These are phyloP conservation scores for Colletotrichum cuscutae DNA, from an alignment of 2,329 filamentous ascomycete species.

Conservation along the genomic window DNA sequence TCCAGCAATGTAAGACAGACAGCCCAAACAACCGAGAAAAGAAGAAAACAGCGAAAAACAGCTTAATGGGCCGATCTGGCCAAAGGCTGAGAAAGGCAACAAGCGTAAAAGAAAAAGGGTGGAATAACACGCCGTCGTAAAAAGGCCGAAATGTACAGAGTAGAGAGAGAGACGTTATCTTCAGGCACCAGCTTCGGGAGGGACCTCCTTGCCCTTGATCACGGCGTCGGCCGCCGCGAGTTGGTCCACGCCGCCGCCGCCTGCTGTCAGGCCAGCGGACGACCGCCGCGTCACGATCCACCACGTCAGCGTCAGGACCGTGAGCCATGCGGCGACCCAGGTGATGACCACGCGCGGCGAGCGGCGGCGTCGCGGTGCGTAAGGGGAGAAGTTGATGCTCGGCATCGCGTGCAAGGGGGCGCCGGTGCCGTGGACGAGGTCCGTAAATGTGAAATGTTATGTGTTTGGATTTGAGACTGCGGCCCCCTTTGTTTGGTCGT, in stretches of 20 bases:
- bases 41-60: background rate
- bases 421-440: no score
- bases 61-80: background rate
- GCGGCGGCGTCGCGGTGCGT: constrained; percentile 28
- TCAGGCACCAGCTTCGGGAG: constrained; percentile 7
- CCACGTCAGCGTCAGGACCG: constrained; percentile 32
- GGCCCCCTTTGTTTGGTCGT: background rate
- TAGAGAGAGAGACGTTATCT: background rate
- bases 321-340: constrained; percentile 34
- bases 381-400: constrained; percentile 26
- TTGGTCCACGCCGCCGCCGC: background rate
- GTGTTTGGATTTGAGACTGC: background rate
- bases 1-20: background rate
- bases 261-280: background rate
- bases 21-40: background rate
- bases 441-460: background rate
- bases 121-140: no score
- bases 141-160: no score
- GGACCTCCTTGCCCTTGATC: constrained; percentile 29
- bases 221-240: constrained; percentile 10
- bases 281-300: constrained; percentile 24
- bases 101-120: background rate
- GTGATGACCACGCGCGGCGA: constrained; percentile 25
- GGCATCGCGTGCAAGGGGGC: constrained; percentile 1
- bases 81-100: background rate